A percentile compares a stretch with the other conserved stretches of the same genome.
phyloP scores from a whole-genome alignment of 345 rosid genomes.

The Eutrema heterophyllum region DNA sequence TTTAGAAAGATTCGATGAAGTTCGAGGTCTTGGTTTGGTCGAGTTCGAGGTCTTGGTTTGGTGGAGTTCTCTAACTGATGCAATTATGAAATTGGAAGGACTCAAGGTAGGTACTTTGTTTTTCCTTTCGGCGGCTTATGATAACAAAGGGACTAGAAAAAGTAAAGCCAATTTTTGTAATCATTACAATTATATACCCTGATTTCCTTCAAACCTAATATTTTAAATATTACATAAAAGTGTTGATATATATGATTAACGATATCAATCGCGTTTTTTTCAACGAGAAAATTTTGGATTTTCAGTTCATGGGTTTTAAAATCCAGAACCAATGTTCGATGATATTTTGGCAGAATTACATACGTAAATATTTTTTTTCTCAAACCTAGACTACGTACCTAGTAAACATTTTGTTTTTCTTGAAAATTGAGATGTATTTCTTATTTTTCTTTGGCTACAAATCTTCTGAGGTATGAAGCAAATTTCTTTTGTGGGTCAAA shows the following conservation, averaged over 20 bases:
- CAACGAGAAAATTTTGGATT: background rate
- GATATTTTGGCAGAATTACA: background rate
- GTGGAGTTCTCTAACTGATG: constrained; percentile 12
- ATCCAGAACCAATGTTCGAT: background rate
- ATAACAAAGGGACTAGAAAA: constrained; percentile 23
- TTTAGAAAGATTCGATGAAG: background rate
- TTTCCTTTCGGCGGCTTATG: constrained; percentile 36
- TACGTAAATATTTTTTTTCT: background rate
- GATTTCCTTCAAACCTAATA: constrained; percentile 21
- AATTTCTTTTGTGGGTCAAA: background rate
- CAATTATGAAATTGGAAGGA: constrained; percentile 23
- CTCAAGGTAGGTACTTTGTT: constrained; percentile 26
- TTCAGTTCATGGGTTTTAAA: background rate
- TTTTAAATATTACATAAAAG: background rate
- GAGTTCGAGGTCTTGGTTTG: too few relatives aligned
- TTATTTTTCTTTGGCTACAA: background rate
- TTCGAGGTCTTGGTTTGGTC: background rate
- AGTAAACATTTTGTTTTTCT: background rate
- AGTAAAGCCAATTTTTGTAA: constrained; percentile 23
- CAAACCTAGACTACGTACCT: background rate
- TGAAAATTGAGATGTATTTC: background rate
- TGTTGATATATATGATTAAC: background rate
- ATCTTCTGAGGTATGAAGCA: background rate
- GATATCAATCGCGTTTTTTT: background rate
- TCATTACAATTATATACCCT: constrained; percentile 26